Evolutionary conservation across 768 basidiomycete species (phyloP), one percentile per base, ranked within the genome.

Genomic region (Russula abietina): DNA sequence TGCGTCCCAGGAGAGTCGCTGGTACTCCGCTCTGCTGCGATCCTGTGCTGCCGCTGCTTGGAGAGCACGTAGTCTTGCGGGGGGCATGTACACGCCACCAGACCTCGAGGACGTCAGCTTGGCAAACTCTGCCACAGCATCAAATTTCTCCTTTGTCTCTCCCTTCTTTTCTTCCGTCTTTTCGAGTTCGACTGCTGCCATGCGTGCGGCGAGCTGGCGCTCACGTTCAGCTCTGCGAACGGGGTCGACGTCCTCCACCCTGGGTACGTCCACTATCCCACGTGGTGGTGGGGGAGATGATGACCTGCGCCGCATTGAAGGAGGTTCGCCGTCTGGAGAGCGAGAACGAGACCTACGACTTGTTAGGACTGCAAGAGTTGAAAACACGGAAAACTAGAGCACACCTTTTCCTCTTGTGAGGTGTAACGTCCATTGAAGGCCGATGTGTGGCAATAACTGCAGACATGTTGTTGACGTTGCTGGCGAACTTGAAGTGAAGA

Each of bases 11-110:
- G 93, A 91, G 62, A 99, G 76, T 11, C 97, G 83, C 75, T 99
- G 97, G 75, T 90, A 98, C 75, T 97, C 95, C 22, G 87, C 70
- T 62, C 89, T 89, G 52, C 80, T 78, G 77, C 95, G 95, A 79
- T 97, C 92, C 65, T 80, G 76, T 7, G 84, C 75, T 9, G 93
- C 92, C 33, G 88, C 90, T 49, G 83, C 87, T 69, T 95, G 93
- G 74, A 99, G 81, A 0, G 93, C 94, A 51, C 94, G 83, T 43
- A 98, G 78, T 28, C 95, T 84, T 41, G 93, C 95, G 16, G 97
- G 97, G 1, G 97, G 97, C 73, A 99, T 87, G 73, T 99, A 99
- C 14, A 97, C 93, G 32, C 97, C 97, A 14, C 96, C 97, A 22
- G 90, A 90, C 32, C 88, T 85, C 19, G 91, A 85, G 41, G 81